Conservation (phyloP, 495 filamentous ascomycete species). For the Aspergillus egyptiacus region DNA sequence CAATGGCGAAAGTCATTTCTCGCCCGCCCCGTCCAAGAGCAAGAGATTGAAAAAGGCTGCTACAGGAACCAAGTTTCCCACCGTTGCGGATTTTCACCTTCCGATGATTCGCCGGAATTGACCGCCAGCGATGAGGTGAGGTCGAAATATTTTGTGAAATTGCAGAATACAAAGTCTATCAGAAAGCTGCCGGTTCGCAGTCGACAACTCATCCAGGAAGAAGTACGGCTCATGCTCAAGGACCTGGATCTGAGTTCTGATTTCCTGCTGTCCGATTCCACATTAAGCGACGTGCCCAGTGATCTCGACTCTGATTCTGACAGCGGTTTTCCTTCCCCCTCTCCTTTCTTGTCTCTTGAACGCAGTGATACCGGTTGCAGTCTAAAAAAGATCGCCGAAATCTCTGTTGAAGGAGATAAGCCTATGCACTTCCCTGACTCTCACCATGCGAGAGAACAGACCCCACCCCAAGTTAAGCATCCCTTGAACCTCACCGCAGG, state of each 20-base stretch:
- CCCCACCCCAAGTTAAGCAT: background rate
- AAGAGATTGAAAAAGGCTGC: background rate
- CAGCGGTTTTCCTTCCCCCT: background rate
- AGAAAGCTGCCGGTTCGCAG: background rate
- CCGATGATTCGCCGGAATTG: constrained; percentile 37
- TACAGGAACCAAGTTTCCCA: background rate
- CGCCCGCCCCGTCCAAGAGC: background rate
- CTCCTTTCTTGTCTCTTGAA: background rate
- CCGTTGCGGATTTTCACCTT: constrained; percentile 31
- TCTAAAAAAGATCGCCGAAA: background rate
- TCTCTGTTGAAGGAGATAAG: background rate
- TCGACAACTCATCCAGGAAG: constrained; percentile 8
- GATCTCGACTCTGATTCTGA: constrained; percentile 19
- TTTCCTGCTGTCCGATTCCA: constrained; percentile 29
- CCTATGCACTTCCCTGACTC: background rate
- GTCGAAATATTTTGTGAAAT: constrained; percentile 35
- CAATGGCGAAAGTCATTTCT: background rate
- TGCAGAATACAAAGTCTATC: background rate
- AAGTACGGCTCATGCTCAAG: constrained; percentile 13
- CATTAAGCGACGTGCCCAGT: constrained; percentile 29
- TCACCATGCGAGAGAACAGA: constrained; percentile 3
- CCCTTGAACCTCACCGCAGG: background rate
- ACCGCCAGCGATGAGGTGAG: constrained; percentile 38
- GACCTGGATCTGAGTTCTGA: constrained; percentile 17
- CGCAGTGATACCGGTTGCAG: background rate